phyloP scores from a whole-genome alignment of 2,329 filamentous ascomycete species.

The Penicillium verrucosum region DNA sequence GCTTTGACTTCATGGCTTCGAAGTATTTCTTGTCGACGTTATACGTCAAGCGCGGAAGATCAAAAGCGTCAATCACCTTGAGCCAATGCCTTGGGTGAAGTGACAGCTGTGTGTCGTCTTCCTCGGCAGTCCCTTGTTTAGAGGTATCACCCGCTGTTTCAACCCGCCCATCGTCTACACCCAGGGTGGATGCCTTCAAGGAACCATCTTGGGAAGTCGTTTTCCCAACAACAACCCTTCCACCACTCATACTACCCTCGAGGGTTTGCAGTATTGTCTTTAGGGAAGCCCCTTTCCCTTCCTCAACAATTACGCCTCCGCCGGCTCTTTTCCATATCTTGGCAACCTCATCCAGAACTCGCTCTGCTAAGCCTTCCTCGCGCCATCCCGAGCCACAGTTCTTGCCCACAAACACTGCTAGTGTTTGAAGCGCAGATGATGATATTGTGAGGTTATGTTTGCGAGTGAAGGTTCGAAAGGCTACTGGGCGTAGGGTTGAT shows the following conservation, averaged over 20 bases:
- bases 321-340: constrained; percentile 87
- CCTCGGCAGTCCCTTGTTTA: constrained; percentile 49
- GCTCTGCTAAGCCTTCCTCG: constrained; percentile 89
- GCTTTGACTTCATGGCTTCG: constrained; percentile 65
- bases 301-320: constrained; percentile 88
- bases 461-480: constrained; percentile 94
- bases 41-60: constrained; percentile 64
- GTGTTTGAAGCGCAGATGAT: constrained; percentile 76
- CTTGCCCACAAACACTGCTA: constrained; percentile 86
- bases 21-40: constrained; percentile 76
- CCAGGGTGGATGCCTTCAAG: constrained; percentile 36
- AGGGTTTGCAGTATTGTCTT: constrained; percentile 79
- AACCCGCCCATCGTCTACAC: constrained; percentile 41
- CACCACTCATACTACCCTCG: constrained; percentile 86
- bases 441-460: constrained; percentile 94
- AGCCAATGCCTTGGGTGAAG: constrained; percentile 77
- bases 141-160: constrained; percentile 50
- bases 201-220: constrained; percentile 19
- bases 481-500: constrained; percentile 79
- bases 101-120: constrained; percentile 59
- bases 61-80: constrained; percentile 76
- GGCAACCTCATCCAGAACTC: constrained; percentile 86
- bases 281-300: constrained; percentile 62
- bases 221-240: constrained; percentile 53
- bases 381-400: constrained; percentile 96